A percentile compares a stretch with the other conserved stretches of the same genome.
phyloP scores from a whole-genome alignment of 345 rosid species.

The Syzygium grande region DNA sequence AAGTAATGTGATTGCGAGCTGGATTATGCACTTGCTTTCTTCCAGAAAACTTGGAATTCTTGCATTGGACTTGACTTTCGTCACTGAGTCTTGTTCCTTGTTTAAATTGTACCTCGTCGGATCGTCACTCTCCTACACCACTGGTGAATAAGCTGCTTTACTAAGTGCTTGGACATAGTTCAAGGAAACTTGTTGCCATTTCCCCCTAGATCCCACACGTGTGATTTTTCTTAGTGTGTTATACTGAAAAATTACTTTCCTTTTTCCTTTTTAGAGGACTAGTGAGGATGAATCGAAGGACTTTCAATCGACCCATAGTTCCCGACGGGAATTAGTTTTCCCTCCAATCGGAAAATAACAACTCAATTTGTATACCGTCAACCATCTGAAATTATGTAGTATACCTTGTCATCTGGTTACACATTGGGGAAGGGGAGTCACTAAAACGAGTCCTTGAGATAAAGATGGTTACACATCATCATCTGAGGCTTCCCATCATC shows the following conservation, averaged over 20 bases:
- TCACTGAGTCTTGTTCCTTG: background rate
- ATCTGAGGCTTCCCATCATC: slow-evolving; percentile 13
- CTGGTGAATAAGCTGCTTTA: background rate
- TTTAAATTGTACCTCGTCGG: background rate
- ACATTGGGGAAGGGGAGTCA: background rate
- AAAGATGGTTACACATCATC: background rate
- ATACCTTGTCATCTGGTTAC: background rate
- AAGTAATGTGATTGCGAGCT: background rate
- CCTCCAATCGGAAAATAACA: background rate
- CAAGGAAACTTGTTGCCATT: background rate
- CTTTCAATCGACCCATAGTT: background rate
- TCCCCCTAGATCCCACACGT: background rate
- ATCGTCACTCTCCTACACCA: background rate
- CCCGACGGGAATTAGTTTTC: background rate
- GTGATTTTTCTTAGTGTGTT: background rate
- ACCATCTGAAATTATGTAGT: background rate
- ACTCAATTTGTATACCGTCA: background rate
- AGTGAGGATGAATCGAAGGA: background rate
- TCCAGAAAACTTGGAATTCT: background rate
- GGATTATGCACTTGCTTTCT: background rate
- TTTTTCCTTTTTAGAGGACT: background rate
- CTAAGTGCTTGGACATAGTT: background rate
- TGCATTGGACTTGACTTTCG: background rate
- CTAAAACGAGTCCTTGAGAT: background rate
- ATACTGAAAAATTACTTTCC: too few relatives aligned